Base-by-base conservation (phyloP, 129 eudicot species). In the Saussurea involucrata region DNA sequence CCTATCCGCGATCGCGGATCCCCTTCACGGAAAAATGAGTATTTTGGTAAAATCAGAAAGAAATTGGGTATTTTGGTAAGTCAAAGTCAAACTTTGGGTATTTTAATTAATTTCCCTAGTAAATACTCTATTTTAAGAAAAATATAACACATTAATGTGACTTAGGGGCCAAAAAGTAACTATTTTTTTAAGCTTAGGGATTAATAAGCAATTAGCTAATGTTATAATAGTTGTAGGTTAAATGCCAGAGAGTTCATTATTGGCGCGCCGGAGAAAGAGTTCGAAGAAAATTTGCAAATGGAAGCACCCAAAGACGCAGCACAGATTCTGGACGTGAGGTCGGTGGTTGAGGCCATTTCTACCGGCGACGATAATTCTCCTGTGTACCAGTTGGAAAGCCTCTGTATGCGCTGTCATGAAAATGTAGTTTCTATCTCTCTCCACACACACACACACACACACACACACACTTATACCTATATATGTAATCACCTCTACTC, bases 381-480 rank as follows among this genome's bases (percentile, higher is more conserved):
- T 63, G 84, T 90, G 3, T 90, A 92, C 83, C 77, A 78, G 37
- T 69, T 90, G 69, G 96, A 92, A 77, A 92, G 98, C 80, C 96
- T 92, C 70, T 92, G 98, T 76, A 92, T 92, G 98, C 92, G 98
- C 36, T 92, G 98, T 84, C 77, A 84, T 22, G 71, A 92, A 32
- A 92, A 92, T 68, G 98, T 92, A 89, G 25, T 22, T 63, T 36
- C 8, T 49, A 42, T 36, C 68, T 49, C 71, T 83, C 34, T 60
- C 65, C 40, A 24, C 13, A 21, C 31, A 6, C 3, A 6, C 40
- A 8, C n/a, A 12, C 4, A 4, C 17, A 21, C 17, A 21, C 22
- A 6, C 5, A 34, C n/a, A 1, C 44, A n/a, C 66, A 21, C 3
- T 6, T 6, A 24, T 21, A 24, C 66, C 18, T 66, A 18, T 7